Percentiles rank a stretch among this genome's conserved stretches.
Evolutionary conservation across 331 rosid species (phyloP).

Genomic region (Saraca asoca): DNA sequence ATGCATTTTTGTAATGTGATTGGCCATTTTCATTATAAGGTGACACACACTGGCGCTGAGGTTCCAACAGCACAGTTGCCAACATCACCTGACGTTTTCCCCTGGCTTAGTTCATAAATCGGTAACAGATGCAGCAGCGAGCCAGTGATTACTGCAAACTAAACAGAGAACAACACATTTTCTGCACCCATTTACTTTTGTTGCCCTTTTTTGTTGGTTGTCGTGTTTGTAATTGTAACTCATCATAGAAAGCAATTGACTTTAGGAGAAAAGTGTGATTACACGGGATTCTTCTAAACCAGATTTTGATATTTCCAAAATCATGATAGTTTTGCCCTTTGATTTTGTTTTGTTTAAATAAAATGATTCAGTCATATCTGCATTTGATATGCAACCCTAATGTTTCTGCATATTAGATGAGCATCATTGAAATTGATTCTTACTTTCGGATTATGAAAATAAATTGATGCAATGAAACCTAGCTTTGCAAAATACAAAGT

Average conservation of each 20-base stretch:
- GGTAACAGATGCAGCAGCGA: conserved; percentile 3
- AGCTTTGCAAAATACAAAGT: too few relatives aligned
- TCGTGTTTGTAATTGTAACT: conserved; percentile 24
- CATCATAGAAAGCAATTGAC: not conserved
- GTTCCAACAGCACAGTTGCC: conserved; percentile 77
- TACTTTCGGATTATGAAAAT: too few relatives aligned
- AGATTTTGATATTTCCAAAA: not conserved
- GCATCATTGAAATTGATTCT: too few relatives aligned
- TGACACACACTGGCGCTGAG: conserved; percentile 91
- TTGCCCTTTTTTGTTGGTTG: conserved; percentile 28
- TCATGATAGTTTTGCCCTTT: too few relatives aligned
- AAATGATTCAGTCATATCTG: too few relatives aligned
- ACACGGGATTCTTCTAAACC: not conserved
- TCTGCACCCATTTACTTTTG: not conserved
- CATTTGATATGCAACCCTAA: too few relatives aligned
- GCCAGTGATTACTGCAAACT: conserved; percentile 20
- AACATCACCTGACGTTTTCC: conserved; percentile 75
- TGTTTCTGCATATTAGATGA: too few relatives aligned
- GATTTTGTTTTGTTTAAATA: too few relatives aligned
- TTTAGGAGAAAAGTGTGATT: conserved; percentile 4
- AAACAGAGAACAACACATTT: conserved; percentile 11
- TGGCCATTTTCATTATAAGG: conserved; percentile 42
- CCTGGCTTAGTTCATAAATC: conserved; percentile 64
- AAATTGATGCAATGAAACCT: too few relatives aligned
- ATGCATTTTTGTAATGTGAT: not conserved